Conservation (phyloP, 2,329 filamentous ascomycete genomes). For the Stemphylium lycopersici region DNA sequence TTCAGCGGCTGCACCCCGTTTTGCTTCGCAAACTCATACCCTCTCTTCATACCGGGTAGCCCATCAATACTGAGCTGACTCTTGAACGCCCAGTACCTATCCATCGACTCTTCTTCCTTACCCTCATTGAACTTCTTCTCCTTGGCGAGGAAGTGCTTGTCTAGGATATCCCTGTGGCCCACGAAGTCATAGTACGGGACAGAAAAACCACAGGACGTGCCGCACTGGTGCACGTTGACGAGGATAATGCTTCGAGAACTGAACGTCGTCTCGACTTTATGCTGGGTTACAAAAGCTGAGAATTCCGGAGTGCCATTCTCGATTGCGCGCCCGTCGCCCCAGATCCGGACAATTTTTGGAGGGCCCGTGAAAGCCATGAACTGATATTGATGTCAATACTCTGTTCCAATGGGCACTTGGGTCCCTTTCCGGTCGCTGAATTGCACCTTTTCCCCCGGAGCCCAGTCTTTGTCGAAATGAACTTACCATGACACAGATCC, state of each 20-base stretch:
- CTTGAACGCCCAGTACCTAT: slow-evolving; percentile 55
- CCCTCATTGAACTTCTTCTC: slow-evolving; percentile 44
- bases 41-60: slow-evolving; percentile 52
- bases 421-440: no score
- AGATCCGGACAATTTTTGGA: slow-evolving; percentile 52
- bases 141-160: slow-evolving; percentile 52
- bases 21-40: slow-evolving; percentile 43
- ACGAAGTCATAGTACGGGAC: slow-evolving; percentile 55
- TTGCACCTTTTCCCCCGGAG: no score
- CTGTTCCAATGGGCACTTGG: no score
- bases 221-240: slow-evolving; percentile 54
- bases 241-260: slow-evolving; percentile 50
- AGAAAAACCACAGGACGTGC: slow-evolving; percentile 51
- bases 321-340: slow-evolving; percentile 48
- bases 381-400: neutral
- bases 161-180: slow-evolving; percentile 47
- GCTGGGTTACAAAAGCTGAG: slow-evolving; percentile 38
- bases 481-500: slow-evolving; percentile 47
- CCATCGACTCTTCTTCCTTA: slow-evolving; percentile 50
- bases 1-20: slow-evolving; percentile 49
- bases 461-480: no score
- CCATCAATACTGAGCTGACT: slow-evolving; percentile 53
- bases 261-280: slow-evolving; percentile 46
- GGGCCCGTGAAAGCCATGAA: slow-evolving; percentile 53
- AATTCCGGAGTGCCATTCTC: slow-evolving; percentile 49